phyloP scores from a whole-genome alignment of 495 filamentous ascomycete genomes.

The Collariella sp. region DNA sequence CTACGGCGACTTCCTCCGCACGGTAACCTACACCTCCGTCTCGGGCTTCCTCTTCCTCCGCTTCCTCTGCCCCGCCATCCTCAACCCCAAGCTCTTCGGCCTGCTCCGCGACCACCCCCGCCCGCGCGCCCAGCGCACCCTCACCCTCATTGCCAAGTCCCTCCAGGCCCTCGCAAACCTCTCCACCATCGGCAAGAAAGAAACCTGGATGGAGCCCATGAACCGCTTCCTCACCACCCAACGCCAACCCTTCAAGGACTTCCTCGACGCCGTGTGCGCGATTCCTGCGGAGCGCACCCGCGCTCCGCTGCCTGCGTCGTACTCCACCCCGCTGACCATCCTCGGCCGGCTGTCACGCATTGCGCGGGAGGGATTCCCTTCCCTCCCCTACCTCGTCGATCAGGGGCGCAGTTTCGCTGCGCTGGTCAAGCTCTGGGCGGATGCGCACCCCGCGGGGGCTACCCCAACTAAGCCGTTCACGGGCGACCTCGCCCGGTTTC shows the following conservation, averaged over 20 bases:
- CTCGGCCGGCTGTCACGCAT: constrained; percentile 71
- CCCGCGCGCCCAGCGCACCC: constrained; percentile 75
- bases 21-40: constrained; percentile 91
- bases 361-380: constrained; percentile 88
- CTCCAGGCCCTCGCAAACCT: constrained; percentile 94
- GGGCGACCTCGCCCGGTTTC: constrained; percentile 62
- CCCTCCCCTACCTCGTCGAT: constrained; percentile 89
- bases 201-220: constrained; percentile 99
- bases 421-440: constrained; percentile 84
- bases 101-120: constrained; percentile 80
- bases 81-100: constrained; percentile 95
- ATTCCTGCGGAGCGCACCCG: constrained; percentile 63
- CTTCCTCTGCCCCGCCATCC: constrained; percentile 91
- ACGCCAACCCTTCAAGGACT: constrained; percentile 70
- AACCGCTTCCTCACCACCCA: constrained; percentile 64
- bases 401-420: constrained; percentile 79
- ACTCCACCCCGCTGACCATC: constrained; percentile 89
- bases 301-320: constrained; percentile 66
- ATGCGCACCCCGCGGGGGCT: constrained; percentile 42
- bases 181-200: constrained; percentile 87
- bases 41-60: constrained; percentile 94
- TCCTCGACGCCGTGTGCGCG: constrained; percentile 76
- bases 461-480: constrained; percentile 44
- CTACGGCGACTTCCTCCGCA: constrained; percentile 89
- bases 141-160: constrained; percentile 90